Evolutionary conservation across 805 yeast species (phyloP), one percentile per base, ranked within the genome.

Genomic region (Pichia gijzeniarum): DNA sequence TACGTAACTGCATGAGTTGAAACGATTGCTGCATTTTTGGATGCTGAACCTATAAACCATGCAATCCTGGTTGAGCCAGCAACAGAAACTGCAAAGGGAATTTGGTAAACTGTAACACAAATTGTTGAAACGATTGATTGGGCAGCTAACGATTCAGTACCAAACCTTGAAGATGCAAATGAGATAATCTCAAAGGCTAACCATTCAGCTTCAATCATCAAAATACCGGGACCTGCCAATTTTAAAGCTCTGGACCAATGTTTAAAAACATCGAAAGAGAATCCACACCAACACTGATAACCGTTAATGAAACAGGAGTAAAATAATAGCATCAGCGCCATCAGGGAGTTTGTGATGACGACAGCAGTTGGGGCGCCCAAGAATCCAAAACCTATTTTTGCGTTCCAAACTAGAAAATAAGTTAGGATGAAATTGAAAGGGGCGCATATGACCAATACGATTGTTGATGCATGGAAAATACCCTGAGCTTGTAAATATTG

Each of bases 151-250:
- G 72, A 67, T 25, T 64, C 59, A 0, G 80, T 76, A 5, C 81
- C 81, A 50, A 77, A 66, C 49, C 74, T 72, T 2, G 79, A 72
- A 1, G 80, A 74, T 47, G 76, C 68, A 51, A 77, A 67, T 3
- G 81, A 74, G 51, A 77, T 69, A 38, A 76, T 68, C 54, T 77
- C 82, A 56, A 77, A 77, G 2, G 80, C 80, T 43, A 77, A 56
- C 61, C 77, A 77, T 56, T 77, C 82, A 12, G 80, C 80, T 57
- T 75, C 80, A 38, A 77, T 69, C 81, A 77, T 77, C 35, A 76
- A 57, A 45, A 74, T 69, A 30, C 81, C 79, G 2, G 81, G 81
- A 27, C 76, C 65, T 1, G 81, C 80, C 43, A 77, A 63, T 8
- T 52, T 45, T 16, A 72, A 56, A 38, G 73, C 58, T 40, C 62